A percentile compares a stretch with the other conserved stretches of the same genome.
phyloP scores from a whole-genome alignment of 768 basidiomycete genomes.

The Leucosporidium scottii region DNA sequence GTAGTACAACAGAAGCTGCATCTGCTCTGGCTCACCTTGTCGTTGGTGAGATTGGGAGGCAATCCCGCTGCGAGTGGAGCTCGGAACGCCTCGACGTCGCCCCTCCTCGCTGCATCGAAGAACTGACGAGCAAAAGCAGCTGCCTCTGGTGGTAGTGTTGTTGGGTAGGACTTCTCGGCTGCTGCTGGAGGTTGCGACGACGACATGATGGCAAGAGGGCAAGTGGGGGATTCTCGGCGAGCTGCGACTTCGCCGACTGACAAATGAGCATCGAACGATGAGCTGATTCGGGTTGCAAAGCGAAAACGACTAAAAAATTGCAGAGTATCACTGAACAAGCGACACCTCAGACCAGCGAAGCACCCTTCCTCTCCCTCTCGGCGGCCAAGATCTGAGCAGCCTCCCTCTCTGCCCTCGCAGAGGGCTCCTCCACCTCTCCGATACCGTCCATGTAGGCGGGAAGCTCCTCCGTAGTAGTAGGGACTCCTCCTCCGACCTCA shows the following conservation, averaged over 20 bases:
- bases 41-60: conserved; percentile 64
- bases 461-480: neutral
- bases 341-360: neutral
- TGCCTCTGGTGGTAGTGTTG: conserved; percentile 16
- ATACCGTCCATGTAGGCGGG: conserved; percentile 17
- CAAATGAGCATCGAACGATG: too few species aligned
- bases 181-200: neutral
- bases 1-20: too few species aligned
- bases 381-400: conserved; percentile 21
- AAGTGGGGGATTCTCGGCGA: too few species aligned
- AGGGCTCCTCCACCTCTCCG: conserved; percentile 16
- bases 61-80: conserved; percentile 47
- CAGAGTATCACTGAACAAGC: neutral
- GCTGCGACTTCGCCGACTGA: too few species aligned
- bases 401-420: conserved; percentile 4
- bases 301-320: neutral
- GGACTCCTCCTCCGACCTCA: conserved; percentile 3
- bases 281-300: neutral
- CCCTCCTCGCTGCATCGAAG: conserved; percentile 15
- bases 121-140: conserved; percentile 26
- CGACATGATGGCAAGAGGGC: too few species aligned
- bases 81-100: conserved; percentile 1
- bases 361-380: conserved; percentile 21
- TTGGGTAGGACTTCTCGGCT: neutral
- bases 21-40: conserved; percentile 40